Percentiles rank a stretch among this genome's conserved stretches.
phyloP scores from a whole-genome alignment of 805 yeast genomes.

The Hanseniaspora lindneri region DNA sequence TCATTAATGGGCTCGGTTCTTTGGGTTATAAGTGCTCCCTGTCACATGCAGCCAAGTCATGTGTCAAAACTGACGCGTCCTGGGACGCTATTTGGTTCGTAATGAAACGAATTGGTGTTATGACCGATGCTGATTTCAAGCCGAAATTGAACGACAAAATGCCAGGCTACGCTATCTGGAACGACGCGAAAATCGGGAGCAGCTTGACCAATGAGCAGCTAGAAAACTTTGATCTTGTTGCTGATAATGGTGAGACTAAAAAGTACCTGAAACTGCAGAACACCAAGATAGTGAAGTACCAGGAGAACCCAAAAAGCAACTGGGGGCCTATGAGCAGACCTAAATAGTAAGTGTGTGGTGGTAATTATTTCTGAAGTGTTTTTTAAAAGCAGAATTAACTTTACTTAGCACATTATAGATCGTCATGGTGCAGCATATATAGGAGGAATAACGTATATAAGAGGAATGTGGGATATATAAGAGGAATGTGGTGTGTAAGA shows the following conservation, averaged over 20 bases:
- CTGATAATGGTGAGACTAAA: slow-evolving; percentile 43
- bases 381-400: no score
- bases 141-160: slow-evolving; percentile 37
- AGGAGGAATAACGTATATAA: no score
- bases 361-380: no score
- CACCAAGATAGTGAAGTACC: slow-evolving; percentile 74
- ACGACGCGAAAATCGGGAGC: slow-evolving; percentile 30
- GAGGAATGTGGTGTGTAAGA: no score
- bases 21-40: slow-evolving; percentile 71
- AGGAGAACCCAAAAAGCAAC: slow-evolving; percentile 80
- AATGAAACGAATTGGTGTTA: slow-evolving; percentile 49
- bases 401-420: no score
- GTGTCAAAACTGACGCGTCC: slow-evolving; percentile 83
- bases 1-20: slow-evolving; percentile 72
- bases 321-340: slow-evolving; percentile 98
- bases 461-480: no score
- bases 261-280: slow-evolving; percentile 51
- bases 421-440: no score
- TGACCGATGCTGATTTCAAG: slow-evolving; percentile 31
- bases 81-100: slow-evolving; percentile 68
- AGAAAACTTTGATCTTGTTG: slow-evolving; percentile 38
- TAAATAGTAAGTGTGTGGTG: no score
- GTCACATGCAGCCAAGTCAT: slow-evolving; percentile 79
- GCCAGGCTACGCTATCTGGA: slow-evolving; percentile 48
- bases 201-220: slow-evolving; percentile 18